phyloP scores from a whole-genome alignment of 2,329 filamentous ascomycete genomes.

The Sporothrix dimorphospora region DNA sequence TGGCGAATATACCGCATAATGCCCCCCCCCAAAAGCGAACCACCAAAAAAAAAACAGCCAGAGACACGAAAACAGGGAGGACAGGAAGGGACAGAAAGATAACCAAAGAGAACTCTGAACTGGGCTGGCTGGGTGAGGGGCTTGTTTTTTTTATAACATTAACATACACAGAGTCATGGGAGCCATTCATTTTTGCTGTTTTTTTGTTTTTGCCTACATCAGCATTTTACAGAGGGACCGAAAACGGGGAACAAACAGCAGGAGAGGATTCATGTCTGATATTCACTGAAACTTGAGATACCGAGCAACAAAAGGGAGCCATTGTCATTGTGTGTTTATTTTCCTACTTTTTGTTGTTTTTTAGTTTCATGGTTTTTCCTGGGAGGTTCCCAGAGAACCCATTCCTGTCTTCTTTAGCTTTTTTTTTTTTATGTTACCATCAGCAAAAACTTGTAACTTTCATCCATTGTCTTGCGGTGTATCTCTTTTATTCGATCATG shows the following conservation, averaged over 20 bases:
- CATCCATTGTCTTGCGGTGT: too few relatives aligned
- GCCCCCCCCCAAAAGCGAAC: too few relatives aligned
- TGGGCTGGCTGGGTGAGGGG: neutral
- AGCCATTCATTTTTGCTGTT: neutral
- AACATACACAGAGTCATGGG: neutral
- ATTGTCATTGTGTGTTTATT: too few relatives aligned
- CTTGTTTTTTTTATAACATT: neutral
- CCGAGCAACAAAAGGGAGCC: too few relatives aligned
- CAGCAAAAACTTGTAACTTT: neutral
- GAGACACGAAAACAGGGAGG: too few relatives aligned
- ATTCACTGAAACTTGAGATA: too few relatives aligned
- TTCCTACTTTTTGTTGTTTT: neutral
- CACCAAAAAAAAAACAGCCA: too few relatives aligned
- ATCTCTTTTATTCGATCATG: neutral
- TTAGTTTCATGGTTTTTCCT: too few relatives aligned
- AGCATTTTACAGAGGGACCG: neutral
- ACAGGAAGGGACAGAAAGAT: too few relatives aligned
- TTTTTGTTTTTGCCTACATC: conserved; percentile 4
- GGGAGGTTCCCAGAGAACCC: too few relatives aligned
- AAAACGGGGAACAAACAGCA: neutral
- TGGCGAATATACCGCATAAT: neutral
- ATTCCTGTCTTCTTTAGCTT: neutral
- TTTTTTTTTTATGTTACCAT: neutral
- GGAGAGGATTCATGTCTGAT: too few relatives aligned
- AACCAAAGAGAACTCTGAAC: too few relatives aligned